These are phyloP conservation scores for Dactylorhiza incarnata DNA, from an alignment of 106 monocot species.

Conservation along the genomic window DNA sequence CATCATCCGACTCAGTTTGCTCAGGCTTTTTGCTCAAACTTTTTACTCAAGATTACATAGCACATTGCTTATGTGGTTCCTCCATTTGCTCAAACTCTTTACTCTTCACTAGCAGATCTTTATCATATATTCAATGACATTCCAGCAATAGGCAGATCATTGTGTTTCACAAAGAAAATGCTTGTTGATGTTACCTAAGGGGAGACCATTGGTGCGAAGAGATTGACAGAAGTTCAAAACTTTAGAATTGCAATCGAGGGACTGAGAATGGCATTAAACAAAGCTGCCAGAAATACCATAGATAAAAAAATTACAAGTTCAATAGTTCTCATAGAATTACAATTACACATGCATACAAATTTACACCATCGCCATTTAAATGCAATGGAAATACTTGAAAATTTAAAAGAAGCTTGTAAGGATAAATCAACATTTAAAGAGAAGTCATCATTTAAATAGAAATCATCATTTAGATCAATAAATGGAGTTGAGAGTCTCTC, in stretches of 20 bases:
- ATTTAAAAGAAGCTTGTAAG: too few relatives aligned
- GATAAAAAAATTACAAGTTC: too few relatives aligned
- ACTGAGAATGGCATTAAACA: constrained; percentile 57
- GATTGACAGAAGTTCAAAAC: constrained; percentile 35
- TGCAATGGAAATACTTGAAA: too few relatives aligned
- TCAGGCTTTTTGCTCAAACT: too few relatives aligned
- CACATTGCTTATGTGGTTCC: constrained; percentile 25
- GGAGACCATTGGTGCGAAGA: constrained; percentile 23
- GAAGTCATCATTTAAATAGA: too few relatives aligned
- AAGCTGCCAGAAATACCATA: constrained; percentile 32
- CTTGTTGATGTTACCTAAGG: constrained; percentile 35
- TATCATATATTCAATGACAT: constrained; percentile 34
- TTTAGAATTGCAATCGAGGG: constrained; percentile 49
- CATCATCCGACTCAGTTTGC: not conserved
- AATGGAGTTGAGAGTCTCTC: too few relatives aligned
- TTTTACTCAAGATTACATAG: not conserved
- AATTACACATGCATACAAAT: too few relatives aligned
- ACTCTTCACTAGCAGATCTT: constrained; percentile 33
- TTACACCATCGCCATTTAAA: too few relatives aligned
- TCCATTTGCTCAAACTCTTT: constrained; percentile 41
- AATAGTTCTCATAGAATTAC: too few relatives aligned
- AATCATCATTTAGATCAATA: too few relatives aligned
- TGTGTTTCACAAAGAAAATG: constrained; percentile 41
- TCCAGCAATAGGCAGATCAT: constrained; percentile 31
- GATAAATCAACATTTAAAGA: too few relatives aligned